A percentile compares a stretch with the other conserved stretches of the same genome.
Evolutionary conservation across 2,329 filamentous ascomycete species (phyloP).

Genomic region (Ascochyta lentis): DNA sequence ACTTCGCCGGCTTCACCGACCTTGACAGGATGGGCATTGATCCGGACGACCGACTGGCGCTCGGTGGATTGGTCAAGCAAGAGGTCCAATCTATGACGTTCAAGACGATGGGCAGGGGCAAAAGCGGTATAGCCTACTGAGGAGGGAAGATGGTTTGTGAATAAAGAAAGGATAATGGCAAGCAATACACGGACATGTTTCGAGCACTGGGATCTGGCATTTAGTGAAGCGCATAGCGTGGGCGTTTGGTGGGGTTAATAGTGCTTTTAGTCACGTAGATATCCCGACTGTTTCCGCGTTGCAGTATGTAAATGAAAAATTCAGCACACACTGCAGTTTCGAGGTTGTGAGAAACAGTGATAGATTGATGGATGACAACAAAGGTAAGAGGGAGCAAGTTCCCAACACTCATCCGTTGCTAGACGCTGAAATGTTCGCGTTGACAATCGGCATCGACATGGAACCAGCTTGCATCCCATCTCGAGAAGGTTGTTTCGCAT

Average conservation of each 20-base stretch:
- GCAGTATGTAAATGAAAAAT: neutral
- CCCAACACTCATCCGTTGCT: too few species aligned
- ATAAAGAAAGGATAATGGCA: neutral
- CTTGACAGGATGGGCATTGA: constrained; percentile 52
- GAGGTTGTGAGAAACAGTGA: too few species aligned
- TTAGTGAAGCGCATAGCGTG: constrained; percentile 4
- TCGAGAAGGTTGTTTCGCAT: too few species aligned
- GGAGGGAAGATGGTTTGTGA: neutral
- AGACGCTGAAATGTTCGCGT: too few species aligned
- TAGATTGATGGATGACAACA: too few species aligned
- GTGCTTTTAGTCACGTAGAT: neutral
- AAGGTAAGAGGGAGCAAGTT: too few species aligned
- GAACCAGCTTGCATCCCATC: too few species aligned
- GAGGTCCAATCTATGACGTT: constrained; percentile 45
- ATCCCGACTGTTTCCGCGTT: neutral
- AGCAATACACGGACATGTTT: neutral
- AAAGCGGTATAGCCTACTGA: constrained; percentile 38
- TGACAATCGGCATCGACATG: too few species aligned
- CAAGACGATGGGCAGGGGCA: constrained; percentile 38
- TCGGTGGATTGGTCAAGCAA: constrained; percentile 38
- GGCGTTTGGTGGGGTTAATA: neutral
- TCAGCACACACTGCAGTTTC: too few species aligned
- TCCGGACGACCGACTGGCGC: constrained; percentile 44
- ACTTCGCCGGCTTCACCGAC: constrained; percentile 73
- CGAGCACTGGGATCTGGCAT: neutral